Percentiles rank a stretch among this genome's conserved stretches.
Evolutionary conservation across 2,329 filamentous ascomycete genomes (phyloP).

Genomic region (Pezizomycotina sp.): DNA sequence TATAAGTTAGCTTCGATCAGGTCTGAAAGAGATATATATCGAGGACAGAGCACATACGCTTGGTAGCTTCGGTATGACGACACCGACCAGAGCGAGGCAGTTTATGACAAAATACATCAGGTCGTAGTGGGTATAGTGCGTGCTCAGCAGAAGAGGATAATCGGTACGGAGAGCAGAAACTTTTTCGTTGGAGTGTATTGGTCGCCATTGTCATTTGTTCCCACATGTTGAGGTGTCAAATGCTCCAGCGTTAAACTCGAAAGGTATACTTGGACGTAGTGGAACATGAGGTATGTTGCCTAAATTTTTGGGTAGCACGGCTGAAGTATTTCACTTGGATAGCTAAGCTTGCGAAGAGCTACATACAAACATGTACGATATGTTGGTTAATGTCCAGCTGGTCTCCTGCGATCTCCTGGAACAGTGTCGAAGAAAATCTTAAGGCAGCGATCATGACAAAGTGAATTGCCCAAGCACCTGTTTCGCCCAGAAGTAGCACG

Average conservation of each 20-base stretch:
- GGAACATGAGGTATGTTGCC: slow-evolving; percentile 98
- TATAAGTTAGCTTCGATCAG: slow-evolving; percentile 19
- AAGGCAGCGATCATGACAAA: slow-evolving; percentile 74
- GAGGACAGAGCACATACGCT: slow-evolving; percentile 58
- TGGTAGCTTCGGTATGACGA: slow-evolving; percentile 91
- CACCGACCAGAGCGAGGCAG: slow-evolving; percentile 75
- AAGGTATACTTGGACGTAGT: slow-evolving; percentile 92
- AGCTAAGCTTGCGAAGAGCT: neutral
- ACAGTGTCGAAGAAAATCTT: slow-evolving; percentile 97
- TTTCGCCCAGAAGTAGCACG: slow-evolving; percentile 2
- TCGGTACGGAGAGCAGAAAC: slow-evolving; percentile 85
- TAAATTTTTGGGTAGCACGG: slow-evolving; percentile 4
- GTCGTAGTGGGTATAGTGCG: slow-evolving; percentile 97
- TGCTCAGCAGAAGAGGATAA: slow-evolving; percentile 91
- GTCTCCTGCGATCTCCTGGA: slow-evolving; percentile 88
- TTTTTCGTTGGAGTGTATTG: slow-evolving; percentile 99
- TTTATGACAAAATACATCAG: slow-evolving; percentile 95
- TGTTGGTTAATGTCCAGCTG: slow-evolving; percentile 96
- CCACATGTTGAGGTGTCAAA: slow-evolving; percentile 99
- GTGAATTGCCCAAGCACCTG: slow-evolving; percentile 96
- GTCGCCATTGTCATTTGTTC: slow-evolving; percentile 97
- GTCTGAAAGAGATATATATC: neutral
- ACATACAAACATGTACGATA: slow-evolving; percentile 75
- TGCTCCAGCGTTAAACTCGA: slow-evolving; percentile 95
- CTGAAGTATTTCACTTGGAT: too few relatives aligned